These are phyloP conservation scores for Diaporthe capsici DNA, from an alignment of 2,329 filamentous ascomycete genomes.

Conservation along the genomic window DNA sequence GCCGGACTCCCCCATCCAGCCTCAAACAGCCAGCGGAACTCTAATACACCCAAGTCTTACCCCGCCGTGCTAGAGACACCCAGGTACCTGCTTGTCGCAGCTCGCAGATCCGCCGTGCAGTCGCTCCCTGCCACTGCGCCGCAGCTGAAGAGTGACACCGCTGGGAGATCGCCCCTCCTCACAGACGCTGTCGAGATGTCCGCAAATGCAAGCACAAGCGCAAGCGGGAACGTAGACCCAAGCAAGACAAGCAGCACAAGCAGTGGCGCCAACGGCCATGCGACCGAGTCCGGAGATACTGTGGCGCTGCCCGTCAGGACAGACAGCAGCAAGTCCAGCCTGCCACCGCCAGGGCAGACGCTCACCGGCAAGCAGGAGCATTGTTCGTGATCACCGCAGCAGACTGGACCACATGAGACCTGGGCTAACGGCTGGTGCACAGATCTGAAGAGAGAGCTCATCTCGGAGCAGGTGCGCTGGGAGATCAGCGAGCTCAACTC, in stretches of 20 bases:
- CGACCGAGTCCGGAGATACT: neutral
- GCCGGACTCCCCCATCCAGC: slow-evolving; percentile 1
- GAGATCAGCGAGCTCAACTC: slow-evolving; percentile 96
- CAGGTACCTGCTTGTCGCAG: slow-evolving; percentile 2
- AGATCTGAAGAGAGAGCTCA: slow-evolving; percentile 97
- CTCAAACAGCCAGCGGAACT: slow-evolving; percentile 29
- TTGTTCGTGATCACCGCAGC: slow-evolving; percentile 69
- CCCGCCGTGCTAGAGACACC: slow-evolving; percentile 10
- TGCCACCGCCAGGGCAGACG: slow-evolving; percentile 60
- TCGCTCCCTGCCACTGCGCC: slow-evolving; percentile 12
- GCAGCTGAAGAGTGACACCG: slow-evolving; percentile 9
- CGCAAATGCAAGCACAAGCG: neutral
- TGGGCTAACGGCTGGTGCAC: slow-evolving; percentile 46
- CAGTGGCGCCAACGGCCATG: slow-evolving; percentile 32
- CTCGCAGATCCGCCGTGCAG: slow-evolving; percentile 2
- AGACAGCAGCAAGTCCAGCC: slow-evolving; percentile 46
- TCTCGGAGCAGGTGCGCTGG: slow-evolving; percentile 88
- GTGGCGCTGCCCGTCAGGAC: slow-evolving; percentile 43
- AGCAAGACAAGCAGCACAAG: neutral
- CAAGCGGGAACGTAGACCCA: slow-evolving; percentile 17
- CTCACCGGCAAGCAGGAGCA: slow-evolving; percentile 98
- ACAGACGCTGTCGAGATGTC: slow-evolving; percentile 23
- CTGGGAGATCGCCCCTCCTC: neutral
- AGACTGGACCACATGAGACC: slow-evolving; percentile 23
- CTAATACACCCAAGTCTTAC: slow-evolving; percentile 19